Percentiles rank a stretch among this genome's conserved stretches.
phyloP scores from a whole-genome alignment of 1,284 basidiomycete genomes.

The Naganishia liquefaciens region DNA sequence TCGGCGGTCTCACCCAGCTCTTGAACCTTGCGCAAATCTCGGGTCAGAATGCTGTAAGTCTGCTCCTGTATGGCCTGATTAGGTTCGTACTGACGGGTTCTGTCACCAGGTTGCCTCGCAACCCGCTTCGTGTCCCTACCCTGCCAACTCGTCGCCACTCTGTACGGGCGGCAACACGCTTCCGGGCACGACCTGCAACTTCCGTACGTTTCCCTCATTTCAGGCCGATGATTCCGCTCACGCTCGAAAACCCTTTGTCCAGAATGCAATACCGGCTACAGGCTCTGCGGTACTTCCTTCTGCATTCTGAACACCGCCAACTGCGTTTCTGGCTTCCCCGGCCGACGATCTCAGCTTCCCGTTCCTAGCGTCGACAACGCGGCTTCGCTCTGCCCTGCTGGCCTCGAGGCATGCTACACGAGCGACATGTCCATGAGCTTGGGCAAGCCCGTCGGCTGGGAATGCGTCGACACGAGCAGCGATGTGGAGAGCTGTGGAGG shows the following conservation, averaged over 20 bases:
- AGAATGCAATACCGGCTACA: constrained; percentile 13
- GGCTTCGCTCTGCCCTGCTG: constrained; percentile 5
- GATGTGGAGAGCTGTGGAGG: constrained; percentile 24
- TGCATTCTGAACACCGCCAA: background rate
- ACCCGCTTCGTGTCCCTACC: constrained; percentile 15
- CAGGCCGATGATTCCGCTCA: background rate
- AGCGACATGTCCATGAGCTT: constrained; percentile 1
- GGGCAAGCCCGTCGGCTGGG: constrained; percentile 3
- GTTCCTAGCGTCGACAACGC: background rate
- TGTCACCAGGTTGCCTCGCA: background rate
- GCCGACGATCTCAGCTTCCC: constrained; percentile 4
- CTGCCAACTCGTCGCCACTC: constrained; percentile 8
- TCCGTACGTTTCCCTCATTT: constrained; percentile 1
- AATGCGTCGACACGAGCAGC: constrained; percentile 3
- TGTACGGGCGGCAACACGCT: constrained; percentile 1
- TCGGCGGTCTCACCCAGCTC: constrained; percentile 3
- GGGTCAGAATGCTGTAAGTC: constrained; percentile 1
- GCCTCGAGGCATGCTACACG: constrained; percentile 2
- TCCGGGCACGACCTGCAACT: constrained; percentile 15
- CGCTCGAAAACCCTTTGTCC: background rate
- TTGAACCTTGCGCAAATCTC: background rate
- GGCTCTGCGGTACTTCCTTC: constrained; percentile 9
- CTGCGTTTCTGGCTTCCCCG: constrained; percentile 21
- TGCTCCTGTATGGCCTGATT: background rate
- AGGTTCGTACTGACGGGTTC: background rate